Base-by-base conservation (phyloP, 2,329 filamentous ascomycete genomes). In the Trichoderma pleuroti region DNA sequence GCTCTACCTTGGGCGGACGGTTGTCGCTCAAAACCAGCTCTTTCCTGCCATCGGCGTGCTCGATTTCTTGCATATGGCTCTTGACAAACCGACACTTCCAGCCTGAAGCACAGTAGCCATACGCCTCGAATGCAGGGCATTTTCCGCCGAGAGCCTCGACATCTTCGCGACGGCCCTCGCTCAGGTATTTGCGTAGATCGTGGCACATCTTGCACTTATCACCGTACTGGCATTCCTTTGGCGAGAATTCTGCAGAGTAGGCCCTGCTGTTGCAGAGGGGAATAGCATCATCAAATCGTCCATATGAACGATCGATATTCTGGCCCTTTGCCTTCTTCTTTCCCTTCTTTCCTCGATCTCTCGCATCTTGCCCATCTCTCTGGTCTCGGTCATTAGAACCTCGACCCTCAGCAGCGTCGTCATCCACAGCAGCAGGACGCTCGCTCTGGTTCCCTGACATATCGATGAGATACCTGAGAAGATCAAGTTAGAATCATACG, bases 41-140 rank as follows among this genome's bases (percentile, higher is more conserved):
- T 76, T 92, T 93, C 74, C 88, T 88, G 10, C 94, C 95, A 79
- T 97, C 94, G 68, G 91, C 90, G 24, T 85, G 89, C 74, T 92
- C 88, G 28, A 92, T 82, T 81, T 98, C 95, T 73, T 90, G 86
- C 76, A 93, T 96, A 81, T 99, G 96, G 73, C 93, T 97, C 73
- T 87, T 87, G 39, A 93, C 92, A 77, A 98, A 97, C 26, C 95
- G 91, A 79, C 96, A 99, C 79, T 95, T 97, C 94, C 95, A 99
- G 7, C 96, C 96, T 16, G 91, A 88, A 62, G 88, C 86, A 76
- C 96, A 99, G 72, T 86, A 88, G 14, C 94, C 94, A 73, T 91
- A 88, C 18, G 85, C 84, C 74, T 93, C 90, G 80, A 90, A 98
- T 10, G 97, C 87, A 0, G 94, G 95, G 77, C 96, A 99, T 72